A percentile compares a stretch with the other conserved stretches of the same genome.
Conservation (phyloP, 2,329 filamentous ascomycete genomes). For the Fusarium succisae region DNA sequence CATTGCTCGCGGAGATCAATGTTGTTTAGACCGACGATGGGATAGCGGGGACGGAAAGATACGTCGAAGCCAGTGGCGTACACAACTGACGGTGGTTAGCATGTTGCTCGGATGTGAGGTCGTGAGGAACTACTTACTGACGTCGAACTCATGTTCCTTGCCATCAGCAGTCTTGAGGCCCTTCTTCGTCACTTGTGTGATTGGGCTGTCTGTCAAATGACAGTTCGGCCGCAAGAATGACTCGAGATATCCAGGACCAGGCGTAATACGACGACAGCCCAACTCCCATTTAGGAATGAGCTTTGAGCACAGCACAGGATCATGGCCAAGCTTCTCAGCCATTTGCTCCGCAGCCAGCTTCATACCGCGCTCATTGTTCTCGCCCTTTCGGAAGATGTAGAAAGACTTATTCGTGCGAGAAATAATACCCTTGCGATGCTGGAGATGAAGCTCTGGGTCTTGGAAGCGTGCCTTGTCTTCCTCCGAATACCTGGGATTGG, state of each 20-base stretch:
- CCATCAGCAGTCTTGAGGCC: conserved; percentile 33
- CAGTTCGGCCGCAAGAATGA: conserved; percentile 34
- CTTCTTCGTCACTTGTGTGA: conserved; percentile 32
- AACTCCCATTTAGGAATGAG: conserved; percentile 37
- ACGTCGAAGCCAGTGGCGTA: conserved; percentile 66
- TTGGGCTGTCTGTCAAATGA: conserved; percentile 32
- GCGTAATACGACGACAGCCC: conserved; percentile 33
- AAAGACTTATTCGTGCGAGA: conserved; percentile 46
- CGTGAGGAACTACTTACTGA: conserved; percentile 15
- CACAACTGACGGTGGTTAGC: conserved; percentile 48
- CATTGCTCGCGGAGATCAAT: conserved; percentile 61
- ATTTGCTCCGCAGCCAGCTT: conserved; percentile 35
- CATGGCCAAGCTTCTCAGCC: conserved; percentile 35
- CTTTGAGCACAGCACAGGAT: conserved; percentile 33
- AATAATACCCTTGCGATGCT: conserved; percentile 54
- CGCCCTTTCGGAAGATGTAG: conserved; percentile 45
- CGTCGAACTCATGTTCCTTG: conserved; percentile 33
- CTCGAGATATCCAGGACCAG: conserved; percentile 34
- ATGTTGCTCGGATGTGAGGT: accelerated
- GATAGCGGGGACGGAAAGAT: conserved; percentile 61
- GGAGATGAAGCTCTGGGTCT: conserved; percentile 61
- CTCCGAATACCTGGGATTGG: conserved; percentile 42
- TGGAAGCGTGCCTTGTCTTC: conserved; percentile 60
- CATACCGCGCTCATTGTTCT: conserved; percentile 36
- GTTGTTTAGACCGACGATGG: conserved; percentile 58